Conservation (phyloP, 257 asterid species). For the Przewalskia tangutica region DNA sequence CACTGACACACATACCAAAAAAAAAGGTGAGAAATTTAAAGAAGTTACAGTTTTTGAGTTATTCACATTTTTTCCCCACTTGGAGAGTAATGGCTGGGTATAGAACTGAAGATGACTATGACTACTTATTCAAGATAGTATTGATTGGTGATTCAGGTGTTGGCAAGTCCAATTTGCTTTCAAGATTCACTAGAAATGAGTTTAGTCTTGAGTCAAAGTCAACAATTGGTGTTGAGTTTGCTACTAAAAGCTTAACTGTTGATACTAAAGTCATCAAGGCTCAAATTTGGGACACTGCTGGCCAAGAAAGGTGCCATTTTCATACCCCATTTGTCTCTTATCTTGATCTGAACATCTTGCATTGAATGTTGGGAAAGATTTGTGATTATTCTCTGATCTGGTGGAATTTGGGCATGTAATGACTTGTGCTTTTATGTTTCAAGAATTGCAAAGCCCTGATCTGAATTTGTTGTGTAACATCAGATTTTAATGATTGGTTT, state of each 20-base stretch:
- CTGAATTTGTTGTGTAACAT: slow-evolving; percentile 4
- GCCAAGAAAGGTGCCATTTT: slow-evolving; percentile 54
- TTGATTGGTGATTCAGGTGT: slow-evolving; percentile 85
- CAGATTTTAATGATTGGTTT: not conserved
- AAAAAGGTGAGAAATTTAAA: not conserved
- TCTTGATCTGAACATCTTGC: not conserved
- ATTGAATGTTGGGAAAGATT: not conserved
- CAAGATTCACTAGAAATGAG: slow-evolving; percentile 81
- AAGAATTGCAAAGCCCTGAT: slow-evolving; percentile 7
- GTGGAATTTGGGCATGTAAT: not conserved
- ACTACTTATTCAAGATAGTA: slow-evolving; percentile 76
- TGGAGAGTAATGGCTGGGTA: slow-evolving; percentile 49
- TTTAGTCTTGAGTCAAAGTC: slow-evolving; percentile 84
- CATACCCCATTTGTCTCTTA: not conserved
- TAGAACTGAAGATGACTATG: slow-evolving; percentile 85
- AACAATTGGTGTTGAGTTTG: slow-evolving; percentile 86
- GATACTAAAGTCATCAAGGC: slow-evolving; percentile 78
- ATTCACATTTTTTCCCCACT: not conserved
- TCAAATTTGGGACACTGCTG: slow-evolving; percentile 96
- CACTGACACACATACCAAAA: no score
- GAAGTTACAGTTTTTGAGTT: not conserved
- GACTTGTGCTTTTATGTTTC: not conserved
- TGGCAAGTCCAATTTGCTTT: slow-evolving; percentile 78
- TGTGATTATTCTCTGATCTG: not conserved
- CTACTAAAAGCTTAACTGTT: slow-evolving; percentile 72